Evolutionary conservation across 1,284 basidiomycete genomes (phyloP), one percentile per base, ranked within the genome.

Genomic region (Rhodotorula sp.): DNA sequence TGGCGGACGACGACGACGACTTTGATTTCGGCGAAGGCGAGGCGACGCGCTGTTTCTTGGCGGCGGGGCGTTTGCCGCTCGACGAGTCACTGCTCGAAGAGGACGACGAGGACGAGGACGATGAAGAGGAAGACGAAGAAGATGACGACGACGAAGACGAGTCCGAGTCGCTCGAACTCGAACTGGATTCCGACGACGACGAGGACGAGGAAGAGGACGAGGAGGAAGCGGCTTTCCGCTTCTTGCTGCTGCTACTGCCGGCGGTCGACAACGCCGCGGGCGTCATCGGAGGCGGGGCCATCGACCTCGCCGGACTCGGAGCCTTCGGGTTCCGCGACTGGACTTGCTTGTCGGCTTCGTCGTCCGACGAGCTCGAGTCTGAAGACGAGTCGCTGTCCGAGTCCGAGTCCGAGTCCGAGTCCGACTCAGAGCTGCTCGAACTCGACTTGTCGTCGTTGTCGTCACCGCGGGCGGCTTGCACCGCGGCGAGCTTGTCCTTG

Each of bases 401-500:
- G 30, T n/a, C n/a, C 24, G 44, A 48, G 42, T 49, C 51, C 55
- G 62, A 60, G 67, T 29, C 29, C 48, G 56, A 61, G 49, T 29
- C 56, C 44, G 55, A 51, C 5, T 22, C 22, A 24, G 49, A 51
- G n/a, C 8, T 14, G 18, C 22, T 26, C 18, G 56, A 48, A 24
- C 42, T 42, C 12, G 30, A 46, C 29, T 58, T n/a, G 37, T 20
- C 51, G n/a, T 46, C 12, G 12, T 22, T 15, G 26, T 57, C 54
- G 54, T 62, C 37, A 29, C 49, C 55, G 7, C 60, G 54, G 45
- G 62, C 66, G 7, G 62, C 69, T 56, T 71, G 57, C 4, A 67
- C 69, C 0, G 44, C 66, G 26, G 54, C 60, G 15, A 80, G 80
- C 53, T 78, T 78, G 30, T 72, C 75, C 88, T 80, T 33, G 86